A percentile compares a stretch with the other conserved stretches of the same genome.
These are phyloP conservation scores for Scorias spongiosa DNA, from an alignment of 2,329 filamentous ascomycete species.

Conservation along the genomic window DNA sequence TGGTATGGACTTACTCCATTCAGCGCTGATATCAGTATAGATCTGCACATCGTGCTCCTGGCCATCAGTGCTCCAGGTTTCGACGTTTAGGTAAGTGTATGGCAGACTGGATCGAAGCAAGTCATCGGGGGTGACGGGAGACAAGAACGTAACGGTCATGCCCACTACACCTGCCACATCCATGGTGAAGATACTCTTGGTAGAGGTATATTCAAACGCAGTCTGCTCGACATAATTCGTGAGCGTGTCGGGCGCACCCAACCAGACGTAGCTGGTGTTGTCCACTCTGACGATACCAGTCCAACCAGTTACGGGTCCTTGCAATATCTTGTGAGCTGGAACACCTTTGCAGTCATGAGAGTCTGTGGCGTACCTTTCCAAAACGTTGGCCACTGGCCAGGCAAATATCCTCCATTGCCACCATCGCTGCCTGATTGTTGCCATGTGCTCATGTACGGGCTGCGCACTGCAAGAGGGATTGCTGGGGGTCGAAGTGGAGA, in stretches of 20 bases:
- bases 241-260: constrained; percentile 40
- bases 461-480: constrained; percentile 57
- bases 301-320: constrained; percentile 46
- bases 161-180: constrained; percentile 44
- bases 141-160: constrained; percentile 56
- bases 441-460: constrained; percentile 62
- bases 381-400: constrained; percentile 54
- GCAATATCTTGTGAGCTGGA: neutral
- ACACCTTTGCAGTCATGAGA: constrained; percentile 10
- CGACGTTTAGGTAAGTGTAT: constrained; percentile 55
- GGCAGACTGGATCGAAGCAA: constrained; percentile 51
- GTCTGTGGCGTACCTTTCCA: constrained; percentile 25
- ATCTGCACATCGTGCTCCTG: constrained; percentile 48
- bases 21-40: constrained; percentile 58
- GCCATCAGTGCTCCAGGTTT: constrained; percentile 48
- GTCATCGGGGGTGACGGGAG: constrained; percentile 53
- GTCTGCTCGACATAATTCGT: constrained; percentile 42
- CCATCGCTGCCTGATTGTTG: constrained; percentile 43
- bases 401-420: constrained; percentile 49
- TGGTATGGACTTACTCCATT: neutral
- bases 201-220: constrained; percentile 55
- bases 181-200: constrained; percentile 54
- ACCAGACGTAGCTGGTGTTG: constrained; percentile 48
- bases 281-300: constrained; percentile 56
- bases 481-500: constrained; percentile 50